Percentiles rank a stretch among this genome's conserved stretches.
These are phyloP conservation scores for Cladobotryum mycophilum DNA, from an alignment of 2,329 filamentous ascomycete species.

Conservation along the genomic window DNA sequence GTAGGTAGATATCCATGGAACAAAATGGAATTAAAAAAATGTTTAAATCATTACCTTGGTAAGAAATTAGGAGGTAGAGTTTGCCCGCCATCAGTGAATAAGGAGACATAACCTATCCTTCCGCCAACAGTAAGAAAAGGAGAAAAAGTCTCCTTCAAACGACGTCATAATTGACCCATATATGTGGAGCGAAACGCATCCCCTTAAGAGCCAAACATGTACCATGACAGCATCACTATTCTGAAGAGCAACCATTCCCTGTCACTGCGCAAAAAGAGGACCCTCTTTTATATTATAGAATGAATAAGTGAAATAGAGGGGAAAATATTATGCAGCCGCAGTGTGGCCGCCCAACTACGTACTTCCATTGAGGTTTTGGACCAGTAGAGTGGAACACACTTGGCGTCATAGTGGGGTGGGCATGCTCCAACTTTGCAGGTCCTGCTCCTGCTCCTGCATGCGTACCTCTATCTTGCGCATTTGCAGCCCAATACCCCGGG, in stretches of 20 bases:
- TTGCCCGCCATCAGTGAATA: too few species aligned
- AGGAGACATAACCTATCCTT: background rate
- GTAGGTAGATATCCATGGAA: too few species aligned
- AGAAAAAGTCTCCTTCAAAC: background rate
- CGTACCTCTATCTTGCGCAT: too few species aligned
- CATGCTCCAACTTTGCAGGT: background rate
- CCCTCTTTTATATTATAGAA: too few species aligned
- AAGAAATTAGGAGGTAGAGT: too few species aligned
- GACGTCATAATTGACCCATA: background rate
- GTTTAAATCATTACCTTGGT: too few species aligned
- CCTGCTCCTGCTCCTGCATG: too few species aligned
- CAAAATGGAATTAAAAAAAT: too few species aligned
- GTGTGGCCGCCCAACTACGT: constrained; percentile 3
- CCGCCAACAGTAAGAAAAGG: background rate
- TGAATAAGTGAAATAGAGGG: background rate
- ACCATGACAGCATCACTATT: too few species aligned
- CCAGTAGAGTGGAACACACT: constrained; percentile 13
- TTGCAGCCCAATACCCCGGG: too few species aligned
- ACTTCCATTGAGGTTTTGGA: constrained; percentile 18
- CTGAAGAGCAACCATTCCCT: background rate
- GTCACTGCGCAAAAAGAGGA: background rate
- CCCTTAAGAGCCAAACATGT: too few species aligned
- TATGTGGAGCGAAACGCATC: too few species aligned
- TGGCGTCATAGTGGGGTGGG: constrained; percentile 25
- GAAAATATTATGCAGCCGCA: background rate